Conservation (phyloP, 2,329 filamentous ascomycete genomes). For the Pseudogymnoascus sp. region DNA sequence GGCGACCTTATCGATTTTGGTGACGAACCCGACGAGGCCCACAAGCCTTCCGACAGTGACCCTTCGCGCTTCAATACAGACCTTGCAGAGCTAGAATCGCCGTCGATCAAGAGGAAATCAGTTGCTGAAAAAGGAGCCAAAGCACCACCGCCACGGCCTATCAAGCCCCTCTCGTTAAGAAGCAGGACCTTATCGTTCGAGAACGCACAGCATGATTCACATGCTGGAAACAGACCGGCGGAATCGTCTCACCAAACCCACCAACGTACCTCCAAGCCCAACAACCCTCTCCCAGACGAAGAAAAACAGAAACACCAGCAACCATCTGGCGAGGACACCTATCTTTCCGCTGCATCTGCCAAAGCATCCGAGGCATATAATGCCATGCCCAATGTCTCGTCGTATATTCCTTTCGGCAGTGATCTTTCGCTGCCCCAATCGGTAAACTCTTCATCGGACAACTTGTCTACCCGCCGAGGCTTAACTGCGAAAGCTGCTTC, state of each 20-base stretch:
- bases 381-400: constrained; percentile 26
- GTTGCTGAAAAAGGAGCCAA: constrained; percentile 16
- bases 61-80: constrained; percentile 24
- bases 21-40: constrained; percentile 41
- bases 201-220: constrained; percentile 29
- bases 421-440: not conserved
- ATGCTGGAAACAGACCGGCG: constrained; percentile 35
- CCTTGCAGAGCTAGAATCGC: constrained; percentile 24
- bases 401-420: constrained; percentile 14
- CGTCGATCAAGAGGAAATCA: constrained; percentile 24
- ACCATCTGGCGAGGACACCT: constrained; percentile 18
- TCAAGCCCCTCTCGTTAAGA: constrained; percentile 50
- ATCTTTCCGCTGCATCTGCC: constrained; percentile 23
- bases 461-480: not conserved
- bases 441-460: not conserved
- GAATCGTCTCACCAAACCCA: constrained; percentile 28
- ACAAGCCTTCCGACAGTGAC: constrained; percentile 27
- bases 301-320: constrained; percentile 18
- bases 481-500: constrained; percentile 6
- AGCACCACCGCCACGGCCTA: constrained; percentile 47
- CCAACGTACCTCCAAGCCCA: constrained; percentile 14
- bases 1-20: constrained; percentile 56
- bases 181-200: constrained; percentile 28
- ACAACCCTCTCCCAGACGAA: constrained; percentile 8
- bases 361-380: constrained; percentile 28